These are phyloP conservation scores for Phytopythium chamaehyphon DNA, from an alignment of 352 stramenopile genomes.

Conservation along the genomic window DNA sequence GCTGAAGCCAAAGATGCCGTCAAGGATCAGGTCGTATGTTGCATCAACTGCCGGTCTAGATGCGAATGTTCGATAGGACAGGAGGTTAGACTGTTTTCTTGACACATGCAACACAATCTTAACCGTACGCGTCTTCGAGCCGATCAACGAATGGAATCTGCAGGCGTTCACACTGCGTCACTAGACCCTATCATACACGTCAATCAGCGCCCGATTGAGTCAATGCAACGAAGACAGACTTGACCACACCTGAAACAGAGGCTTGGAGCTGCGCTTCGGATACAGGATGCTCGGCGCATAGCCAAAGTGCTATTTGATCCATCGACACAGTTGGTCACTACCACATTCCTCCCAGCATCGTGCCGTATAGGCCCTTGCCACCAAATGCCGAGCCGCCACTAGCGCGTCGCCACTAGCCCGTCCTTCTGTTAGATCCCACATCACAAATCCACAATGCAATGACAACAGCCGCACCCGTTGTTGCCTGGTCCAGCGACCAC, in stretches of 20 bases:
- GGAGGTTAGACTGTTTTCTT: not conserved
- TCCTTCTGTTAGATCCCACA: not conserved
- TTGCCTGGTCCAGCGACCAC: constrained; percentile 97
- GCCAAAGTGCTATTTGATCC: constrained; percentile 90
- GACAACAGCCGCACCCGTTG: constrained; percentile 83
- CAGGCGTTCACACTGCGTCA: constrained; percentile 72
- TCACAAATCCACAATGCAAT: not conserved
- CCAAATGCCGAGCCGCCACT: constrained; percentile 96
- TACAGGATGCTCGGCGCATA: constrained; percentile 94
- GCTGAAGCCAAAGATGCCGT: constrained; percentile 99
- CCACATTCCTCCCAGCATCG: not conserved
- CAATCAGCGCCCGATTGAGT: too few species aligned
- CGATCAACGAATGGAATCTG: constrained; percentile 75
- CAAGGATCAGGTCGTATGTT: constrained; percentile 92
- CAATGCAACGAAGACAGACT: too few species aligned
- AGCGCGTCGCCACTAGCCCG: constrained; percentile 92
- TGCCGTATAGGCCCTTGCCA: constrained; percentile 28
- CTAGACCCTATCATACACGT: constrained; percentile 68
- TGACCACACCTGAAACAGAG: constrained; percentile 63
- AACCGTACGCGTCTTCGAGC: constrained; percentile 39
- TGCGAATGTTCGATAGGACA: not conserved
- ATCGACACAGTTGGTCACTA: not conserved
- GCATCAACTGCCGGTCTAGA: constrained; percentile 40
- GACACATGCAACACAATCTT: too few species aligned
- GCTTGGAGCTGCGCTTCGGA: constrained; percentile 86